Conservation (phyloP, 1,284 basidiomycete species). For the Naganishia sp. region DNA sequence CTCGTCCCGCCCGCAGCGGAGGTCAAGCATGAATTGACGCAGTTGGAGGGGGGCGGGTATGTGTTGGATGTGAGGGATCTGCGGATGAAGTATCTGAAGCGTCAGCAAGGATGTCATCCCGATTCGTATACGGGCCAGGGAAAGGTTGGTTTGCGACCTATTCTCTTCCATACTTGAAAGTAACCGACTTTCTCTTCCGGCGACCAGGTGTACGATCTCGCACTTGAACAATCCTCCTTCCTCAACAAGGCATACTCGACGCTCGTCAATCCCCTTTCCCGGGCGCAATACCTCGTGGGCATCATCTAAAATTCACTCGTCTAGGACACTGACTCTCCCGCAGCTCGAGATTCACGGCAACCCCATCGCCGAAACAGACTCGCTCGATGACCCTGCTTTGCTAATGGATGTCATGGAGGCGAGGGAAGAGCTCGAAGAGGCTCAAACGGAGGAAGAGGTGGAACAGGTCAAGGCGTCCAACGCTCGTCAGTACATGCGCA, state of each 20-base stretch:
- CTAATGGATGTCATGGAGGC: conserved; percentile 77
- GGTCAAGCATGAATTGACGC: conserved; percentile 37
- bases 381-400: conserved; percentile 69
- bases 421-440: conserved; percentile 75
- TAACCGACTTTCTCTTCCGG: neutral
- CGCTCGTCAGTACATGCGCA: conserved; percentile 59
- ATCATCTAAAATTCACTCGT: neutral
- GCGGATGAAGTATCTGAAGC: conserved; percentile 42
- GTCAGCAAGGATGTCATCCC: conserved; percentile 50
- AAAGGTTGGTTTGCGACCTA: conserved; percentile 24
- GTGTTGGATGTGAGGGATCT: conserved; percentile 44
- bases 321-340: conserved; percentile 12
- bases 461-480: conserved; percentile 62
- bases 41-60: conserved; percentile 45
- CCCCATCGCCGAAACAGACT: conserved; percentile 70
- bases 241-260: conserved; percentile 52
- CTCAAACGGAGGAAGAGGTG: conserved; percentile 60
- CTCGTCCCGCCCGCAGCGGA: conserved; percentile 38
- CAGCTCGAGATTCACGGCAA: conserved; percentile 64
- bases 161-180: neutral
- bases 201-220: conserved; percentile 37
- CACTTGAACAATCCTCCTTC: conserved; percentile 44
- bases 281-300: conserved; percentile 54
- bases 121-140: conserved; percentile 45
- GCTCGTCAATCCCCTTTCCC: conserved; percentile 46